These are phyloP conservation scores for Metschnikowia noctiluminum DNA, from an alignment of 805 yeast species.

Conservation along the genomic window DNA sequence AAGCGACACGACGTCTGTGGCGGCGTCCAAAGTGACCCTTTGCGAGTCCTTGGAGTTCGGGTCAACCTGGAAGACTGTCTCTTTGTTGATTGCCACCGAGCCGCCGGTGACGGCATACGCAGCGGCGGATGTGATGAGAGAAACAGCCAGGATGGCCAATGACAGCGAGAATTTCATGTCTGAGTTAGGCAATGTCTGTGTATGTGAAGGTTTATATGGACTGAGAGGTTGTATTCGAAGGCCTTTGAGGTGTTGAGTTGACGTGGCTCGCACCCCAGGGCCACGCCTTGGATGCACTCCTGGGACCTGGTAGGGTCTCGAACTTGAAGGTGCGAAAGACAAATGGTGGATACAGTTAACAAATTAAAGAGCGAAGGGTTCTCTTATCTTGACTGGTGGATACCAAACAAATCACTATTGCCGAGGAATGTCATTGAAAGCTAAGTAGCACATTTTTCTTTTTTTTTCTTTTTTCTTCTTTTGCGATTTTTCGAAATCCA, in stretches of 20 bases:
- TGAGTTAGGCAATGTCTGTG: too few species aligned
- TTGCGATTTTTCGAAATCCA: too few species aligned
- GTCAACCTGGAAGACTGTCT: conserved; percentile 24
- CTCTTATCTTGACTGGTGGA: too few species aligned
- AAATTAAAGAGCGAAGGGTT: too few species aligned
- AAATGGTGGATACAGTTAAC: too few species aligned
- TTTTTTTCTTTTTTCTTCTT: too few species aligned
- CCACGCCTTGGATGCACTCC: background rate
- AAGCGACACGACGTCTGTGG: conserved; percentile 32
- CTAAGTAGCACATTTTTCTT: too few species aligned
- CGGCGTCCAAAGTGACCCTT: conserved; percentile 27
- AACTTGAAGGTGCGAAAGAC: background rate
- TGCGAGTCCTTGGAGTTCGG: conserved; percentile 31
- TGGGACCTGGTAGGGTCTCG: background rate
- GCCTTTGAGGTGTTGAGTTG: background rate
- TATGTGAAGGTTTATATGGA: background rate
- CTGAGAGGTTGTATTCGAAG: background rate
- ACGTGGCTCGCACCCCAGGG: conserved; percentile 5
- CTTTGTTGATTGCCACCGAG: conserved; percentile 24
- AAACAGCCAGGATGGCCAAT: conserved; percentile 17
- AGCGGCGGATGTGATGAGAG: conserved; percentile 19
- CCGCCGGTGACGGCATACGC: conserved; percentile 33
- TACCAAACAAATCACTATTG: too few species aligned
- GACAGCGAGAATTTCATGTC: conserved; percentile 22
- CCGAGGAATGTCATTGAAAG: too few species aligned